Evolutionary conservation across 2,329 filamentous ascomycete genomes (phyloP).

Genomic region (Fusarium nisikadoi): DNA sequence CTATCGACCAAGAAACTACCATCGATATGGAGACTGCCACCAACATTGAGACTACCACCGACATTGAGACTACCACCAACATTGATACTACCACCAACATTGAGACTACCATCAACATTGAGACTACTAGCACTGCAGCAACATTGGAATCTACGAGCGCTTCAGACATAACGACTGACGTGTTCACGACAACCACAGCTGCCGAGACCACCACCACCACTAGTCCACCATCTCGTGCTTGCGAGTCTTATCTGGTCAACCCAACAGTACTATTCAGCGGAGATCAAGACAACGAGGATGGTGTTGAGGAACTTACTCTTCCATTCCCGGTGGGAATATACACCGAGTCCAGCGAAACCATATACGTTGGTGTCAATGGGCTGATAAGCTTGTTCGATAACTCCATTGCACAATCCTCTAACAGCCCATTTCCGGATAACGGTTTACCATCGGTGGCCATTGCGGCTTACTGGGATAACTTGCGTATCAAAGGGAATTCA

Average conservation of each 20-base stretch:
- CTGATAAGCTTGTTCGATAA: not conserved
- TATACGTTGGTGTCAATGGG: not conserved
- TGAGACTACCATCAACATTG: too few relatives aligned
- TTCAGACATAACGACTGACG: not conserved
- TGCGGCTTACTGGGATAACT: not conserved
- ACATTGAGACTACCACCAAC: too few relatives aligned
- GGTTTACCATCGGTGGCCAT: not conserved
- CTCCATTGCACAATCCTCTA: not conserved
- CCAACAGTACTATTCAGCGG: not conserved
- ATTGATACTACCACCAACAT: too few relatives aligned
- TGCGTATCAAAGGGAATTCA: fast-evolving
- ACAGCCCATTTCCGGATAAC: not conserved
- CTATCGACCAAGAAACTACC: too few relatives aligned
- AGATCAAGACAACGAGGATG: not conserved
- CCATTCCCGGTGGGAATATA: not conserved
- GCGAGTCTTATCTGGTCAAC: not conserved
- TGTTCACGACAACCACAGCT: not conserved
- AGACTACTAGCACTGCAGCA: too few relatives aligned
- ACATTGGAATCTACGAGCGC: not conserved
- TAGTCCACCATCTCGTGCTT: not conserved
- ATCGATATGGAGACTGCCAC: too few relatives aligned
- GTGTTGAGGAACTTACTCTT: not conserved
- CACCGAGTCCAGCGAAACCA: not conserved
- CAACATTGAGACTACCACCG: too few relatives aligned
- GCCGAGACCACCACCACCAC: not conserved